Evolutionary conservation across 768 basidiomycete genomes (phyloP), one percentile per base, ranked within the genome.

Genomic region (Lentinula sp.): DNA sequence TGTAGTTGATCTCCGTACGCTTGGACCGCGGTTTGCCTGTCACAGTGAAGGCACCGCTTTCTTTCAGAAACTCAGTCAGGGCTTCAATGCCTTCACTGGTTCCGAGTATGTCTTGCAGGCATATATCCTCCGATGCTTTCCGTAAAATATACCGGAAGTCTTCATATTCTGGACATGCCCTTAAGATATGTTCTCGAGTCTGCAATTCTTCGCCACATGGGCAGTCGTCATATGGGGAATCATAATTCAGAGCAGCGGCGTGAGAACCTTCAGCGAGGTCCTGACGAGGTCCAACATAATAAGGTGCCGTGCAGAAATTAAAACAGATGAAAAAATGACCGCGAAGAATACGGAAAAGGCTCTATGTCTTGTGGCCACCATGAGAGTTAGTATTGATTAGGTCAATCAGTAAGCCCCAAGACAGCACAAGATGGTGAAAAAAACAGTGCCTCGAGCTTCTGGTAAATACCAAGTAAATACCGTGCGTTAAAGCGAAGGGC

Each of bases 181-280:
- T 23, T 0, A 72, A 66, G 8, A 65, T 62, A n/a, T 71, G 72
- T 52, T 66, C 61, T 7, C 66, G 46, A 4, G 70, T 70, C 58
- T 72, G 66, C 2, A 61, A 12, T 3, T n/a, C 1, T 60, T 68
- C 61, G 1, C 68, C 67, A 53, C 71, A 73, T 7, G 63, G 67
- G 64, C 72, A 74, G 59, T 51, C 56, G n/a, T n/a, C n/a, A n/a
- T n/a, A n/a, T n/a, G n/a, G n/a, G n/a, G n/a, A n/a, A n/a, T 20
- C 46, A 48, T 12, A 48, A 48, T 20, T 18, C 6, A 7, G 18
- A 48, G 12, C 12, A 41, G 3, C 39, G 39, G 15, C 39, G 10
- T 45, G 43, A 39, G 37, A 13, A 13, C 37, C 37, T 28, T 3
- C 23, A n/a, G 23, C 23, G 23, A 23, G 23, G 23, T 23, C 23